These are phyloP conservation scores for Adansonia digitata DNA, from an alignment of 345 rosid genomes.

Conservation along the genomic window DNA sequence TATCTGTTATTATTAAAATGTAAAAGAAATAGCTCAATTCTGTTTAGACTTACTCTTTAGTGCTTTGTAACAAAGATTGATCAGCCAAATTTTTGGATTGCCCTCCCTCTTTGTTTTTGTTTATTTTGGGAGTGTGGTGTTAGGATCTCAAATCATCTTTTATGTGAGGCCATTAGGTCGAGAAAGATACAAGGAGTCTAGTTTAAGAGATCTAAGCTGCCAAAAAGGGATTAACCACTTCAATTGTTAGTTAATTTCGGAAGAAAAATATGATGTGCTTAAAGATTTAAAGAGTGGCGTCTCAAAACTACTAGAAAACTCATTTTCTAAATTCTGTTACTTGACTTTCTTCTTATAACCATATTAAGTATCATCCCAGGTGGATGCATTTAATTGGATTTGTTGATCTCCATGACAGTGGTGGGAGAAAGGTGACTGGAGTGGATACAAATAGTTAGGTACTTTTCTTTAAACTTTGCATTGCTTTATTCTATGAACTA, in stretches of 20 bases:
- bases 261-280: neutral
- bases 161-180: neutral
- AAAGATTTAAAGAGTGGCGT: neutral
- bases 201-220: neutral
- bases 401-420: constrained; percentile 93
- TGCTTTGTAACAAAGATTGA: neutral
- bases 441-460: constrained; percentile 97
- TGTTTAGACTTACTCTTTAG: neutral
- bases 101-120: neutral
- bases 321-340: neutral
- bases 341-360: constrained; percentile 41
- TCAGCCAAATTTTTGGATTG: neutral
- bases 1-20: neutral
- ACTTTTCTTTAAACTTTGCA: constrained; percentile 21
- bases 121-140: neutral
- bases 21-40: neutral
- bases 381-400: constrained; percentile 74
- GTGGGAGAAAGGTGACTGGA: constrained; percentile 99
- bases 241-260: neutral
- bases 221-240: neutral
- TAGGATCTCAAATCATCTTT: neutral
- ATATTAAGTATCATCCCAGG: constrained; percentile 54
- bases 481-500: constrained; percentile 9
- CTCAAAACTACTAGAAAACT: neutral
- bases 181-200: too few species aligned